Evolutionary conservation across 2,329 filamentous ascomycete species (phyloP).

Genomic region (Ascochyta pisi): DNA sequence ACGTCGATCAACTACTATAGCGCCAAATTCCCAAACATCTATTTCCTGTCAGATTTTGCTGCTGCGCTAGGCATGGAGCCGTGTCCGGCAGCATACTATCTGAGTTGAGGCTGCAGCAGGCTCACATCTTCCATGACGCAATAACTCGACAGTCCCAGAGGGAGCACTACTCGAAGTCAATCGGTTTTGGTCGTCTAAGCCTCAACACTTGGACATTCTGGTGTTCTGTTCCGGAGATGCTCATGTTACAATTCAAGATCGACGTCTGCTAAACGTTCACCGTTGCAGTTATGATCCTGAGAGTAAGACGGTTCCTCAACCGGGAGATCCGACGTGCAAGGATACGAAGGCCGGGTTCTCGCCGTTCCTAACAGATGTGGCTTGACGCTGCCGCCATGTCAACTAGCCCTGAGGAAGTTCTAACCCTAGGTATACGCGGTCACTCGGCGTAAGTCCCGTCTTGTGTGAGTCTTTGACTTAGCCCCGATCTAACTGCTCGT

Average conservation of each 20-base stretch:
- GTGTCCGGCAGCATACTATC: conserved; percentile 1
- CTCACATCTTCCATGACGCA: conserved; percentile 1
- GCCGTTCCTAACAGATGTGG: conserved; percentile 5
- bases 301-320: conserved; percentile 3
- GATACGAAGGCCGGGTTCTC: conserved; percentile 1
- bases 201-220: not conserved
- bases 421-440: not conserved
- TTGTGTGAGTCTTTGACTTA: not conserved
- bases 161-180: not conserved
- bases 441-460: not conserved
- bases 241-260: not conserved
- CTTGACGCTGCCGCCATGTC: not conserved
- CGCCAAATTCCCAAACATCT: conserved; percentile 11
- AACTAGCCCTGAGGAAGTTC: not conserved
- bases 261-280: not conserved
- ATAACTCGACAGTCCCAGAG: not conserved
- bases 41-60: conserved; percentile 12
- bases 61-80: conserved; percentile 2
- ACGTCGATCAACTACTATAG: conserved; percentile 10
- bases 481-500: conserved; percentile 5
- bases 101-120: conserved; percentile 2
- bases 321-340: conserved; percentile 8
- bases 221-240: not conserved
- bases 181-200: not conserved
- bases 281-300: not conserved